Base-by-base conservation (phyloP, 169 alveolate species). In the Eimeria maxima region DNA sequence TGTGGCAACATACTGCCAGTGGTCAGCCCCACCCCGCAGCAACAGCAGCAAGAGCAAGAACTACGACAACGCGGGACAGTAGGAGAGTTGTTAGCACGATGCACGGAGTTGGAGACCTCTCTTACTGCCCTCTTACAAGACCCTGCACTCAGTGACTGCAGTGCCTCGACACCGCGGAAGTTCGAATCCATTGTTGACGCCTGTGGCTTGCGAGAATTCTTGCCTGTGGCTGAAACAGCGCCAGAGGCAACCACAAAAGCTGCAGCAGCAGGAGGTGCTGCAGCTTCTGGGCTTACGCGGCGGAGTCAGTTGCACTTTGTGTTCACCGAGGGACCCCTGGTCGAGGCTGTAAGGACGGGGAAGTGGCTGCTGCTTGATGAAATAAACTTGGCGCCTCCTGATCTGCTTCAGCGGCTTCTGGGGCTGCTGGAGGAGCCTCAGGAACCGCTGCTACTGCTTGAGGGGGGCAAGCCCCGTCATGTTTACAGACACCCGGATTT, bases 301-400 rank as follows among this genome's bases (percentile, higher is more conserved):
- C 74, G 90, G 42, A 53, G 78, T 38, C 92, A 84, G 67, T 91
- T 97, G 47, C 95, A 96, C 42, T 99, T 98, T 93, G 98, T 98
- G 96, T 99, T 99, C 96, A 98, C 98, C 47, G 99, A 99, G 96
- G 99, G 99, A 10, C 98, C 99, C 69, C 97, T 99, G 47, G 97
- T 99, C n/a, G 98, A 99, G 95, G 99, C 99, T 6, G 98, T 99
- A 95, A 98, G 99, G 57, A 99, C 99, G 67, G 99, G 99, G 33
- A 99, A 99, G 55, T 99, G 99, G 99, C 97, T 99, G n/a, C 97
- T 99, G 74, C 98, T 99, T 33, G 99, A 99, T 97, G 99, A 99
- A 97, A 98, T 99, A 55, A 99, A 99, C 95, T 97, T 99, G 91
- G 99, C 99, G 7, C 99, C 99, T 44, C 98, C 98, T 29, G 99